Percentiles rank a stretch among this genome's conserved stretches.
phyloP scores from a whole-genome alignment of 768 basidiomycete genomes.

The Calocera cornea region DNA sequence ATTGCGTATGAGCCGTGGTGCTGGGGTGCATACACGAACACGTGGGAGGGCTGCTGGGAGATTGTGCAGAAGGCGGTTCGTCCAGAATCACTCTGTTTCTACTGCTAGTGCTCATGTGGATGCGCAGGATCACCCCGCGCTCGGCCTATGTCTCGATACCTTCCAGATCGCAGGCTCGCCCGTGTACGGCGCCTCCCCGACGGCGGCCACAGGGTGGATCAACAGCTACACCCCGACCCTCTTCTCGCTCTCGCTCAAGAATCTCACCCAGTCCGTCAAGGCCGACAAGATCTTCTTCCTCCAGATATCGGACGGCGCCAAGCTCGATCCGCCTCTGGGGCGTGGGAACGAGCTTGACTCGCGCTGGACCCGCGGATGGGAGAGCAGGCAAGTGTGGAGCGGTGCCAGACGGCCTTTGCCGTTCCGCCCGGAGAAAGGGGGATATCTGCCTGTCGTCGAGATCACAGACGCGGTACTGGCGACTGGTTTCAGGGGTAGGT shows the following conservation, averaged over 20 bases:
- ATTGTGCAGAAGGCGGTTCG: constrained; percentile 8
- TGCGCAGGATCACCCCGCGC: constrained; percentile 21
- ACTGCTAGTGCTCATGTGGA: constrained; percentile 13
- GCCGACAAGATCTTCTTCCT: constrained; percentile 23
- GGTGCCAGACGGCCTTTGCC: background rate
- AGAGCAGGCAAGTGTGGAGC: background rate
- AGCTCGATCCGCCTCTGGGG: background rate
- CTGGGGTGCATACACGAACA: constrained; percentile 24
- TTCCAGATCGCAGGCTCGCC: constrained; percentile 24
- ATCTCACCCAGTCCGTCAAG: constrained; percentile 16
- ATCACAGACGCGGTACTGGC: background rate
- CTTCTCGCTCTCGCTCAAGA: constrained; percentile 16
- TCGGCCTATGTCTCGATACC: constrained; percentile 24
- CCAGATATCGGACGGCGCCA: constrained; percentile 23
- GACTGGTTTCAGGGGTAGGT: background rate
- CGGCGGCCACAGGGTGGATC: constrained; percentile 7
- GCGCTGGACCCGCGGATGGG: background rate
- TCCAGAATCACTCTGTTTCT: background rate
- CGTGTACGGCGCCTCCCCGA: constrained; percentile 19
- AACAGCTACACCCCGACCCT: constrained; percentile 6
- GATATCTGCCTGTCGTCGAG: background rate
- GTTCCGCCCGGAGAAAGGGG: background rate
- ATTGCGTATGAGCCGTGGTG: constrained; percentile 27
- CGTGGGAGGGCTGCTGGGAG: constrained; percentile 24
- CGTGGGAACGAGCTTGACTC: background rate